Conservation (phyloP, 192 early-diverging fungal species). For the Phlyctochytrium arcticum region DNA sequence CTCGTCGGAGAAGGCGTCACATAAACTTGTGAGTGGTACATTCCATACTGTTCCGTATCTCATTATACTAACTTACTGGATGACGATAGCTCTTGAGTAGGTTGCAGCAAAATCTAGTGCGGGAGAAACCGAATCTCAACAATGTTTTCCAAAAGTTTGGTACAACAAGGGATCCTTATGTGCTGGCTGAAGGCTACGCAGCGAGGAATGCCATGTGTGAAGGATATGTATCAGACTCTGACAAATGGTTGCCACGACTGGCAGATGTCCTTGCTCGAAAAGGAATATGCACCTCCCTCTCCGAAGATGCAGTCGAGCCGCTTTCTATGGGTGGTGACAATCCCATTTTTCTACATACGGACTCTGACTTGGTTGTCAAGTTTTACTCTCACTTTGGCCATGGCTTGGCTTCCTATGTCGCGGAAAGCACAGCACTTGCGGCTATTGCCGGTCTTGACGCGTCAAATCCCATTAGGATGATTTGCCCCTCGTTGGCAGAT, state of each 20-base stretch:
- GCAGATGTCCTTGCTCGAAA: background rate
- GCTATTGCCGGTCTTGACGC: background rate
- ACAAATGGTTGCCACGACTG: slow-evolving; percentile 14
- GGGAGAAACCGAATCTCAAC: background rate
- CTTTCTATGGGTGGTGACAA: slow-evolving; percentile 7
- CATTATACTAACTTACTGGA: background rate
- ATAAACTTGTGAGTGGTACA: background rate
- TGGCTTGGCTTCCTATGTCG: slow-evolving; percentile 15
- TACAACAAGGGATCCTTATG: slow-evolving; percentile 10
- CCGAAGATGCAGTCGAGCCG: background rate
- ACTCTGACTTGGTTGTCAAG: slow-evolving; percentile 14
- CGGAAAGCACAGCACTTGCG: slow-evolving; percentile 8
- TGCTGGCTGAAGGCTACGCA: slow-evolving; percentile 8
- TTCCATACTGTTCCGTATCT: background rate
- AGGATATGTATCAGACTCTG: background rate
- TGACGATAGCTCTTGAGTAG: background rate
- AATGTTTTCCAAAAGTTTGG: background rate
- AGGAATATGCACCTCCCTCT: background rate
- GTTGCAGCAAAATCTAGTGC: background rate
- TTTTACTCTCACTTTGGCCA: slow-evolving; percentile 32
- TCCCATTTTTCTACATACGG: slow-evolving; percentile 22
- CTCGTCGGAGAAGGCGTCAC: background rate
- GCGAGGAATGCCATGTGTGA: slow-evolving; percentile 3
- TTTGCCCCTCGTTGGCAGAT: slow-evolving; percentile 11
- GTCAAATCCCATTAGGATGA: background rate